Conservation (phyloP, 768 basidiomycete species). For the Boletus reticuloceps region DNA sequence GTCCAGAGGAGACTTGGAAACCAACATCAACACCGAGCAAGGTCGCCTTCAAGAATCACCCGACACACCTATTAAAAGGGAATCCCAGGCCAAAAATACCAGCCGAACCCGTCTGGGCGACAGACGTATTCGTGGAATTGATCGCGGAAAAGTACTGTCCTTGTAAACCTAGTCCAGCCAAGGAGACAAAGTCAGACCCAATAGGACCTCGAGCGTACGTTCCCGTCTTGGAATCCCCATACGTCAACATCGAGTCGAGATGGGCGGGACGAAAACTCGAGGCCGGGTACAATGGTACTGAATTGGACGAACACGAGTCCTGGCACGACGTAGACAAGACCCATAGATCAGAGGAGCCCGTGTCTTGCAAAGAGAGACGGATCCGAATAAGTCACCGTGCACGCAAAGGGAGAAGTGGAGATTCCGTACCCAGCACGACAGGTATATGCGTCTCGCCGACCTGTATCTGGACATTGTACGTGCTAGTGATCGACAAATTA, state of each 20-base stretch:
- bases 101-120: slow-evolving; percentile 51
- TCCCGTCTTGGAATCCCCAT: slow-evolving; percentile 71
- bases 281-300: slow-evolving; percentile 48
- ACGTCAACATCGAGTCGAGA: slow-evolving; percentile 49
- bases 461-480: slow-evolving; percentile 60
- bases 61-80: slow-evolving; percentile 60
- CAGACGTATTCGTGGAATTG: slow-evolving; percentile 64
- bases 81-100: slow-evolving; percentile 80
- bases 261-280: slow-evolving; percentile 45
- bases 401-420: background rate
- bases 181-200: slow-evolving; percentile 53
- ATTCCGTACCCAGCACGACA: slow-evolving; percentile 54
- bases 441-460: slow-evolving; percentile 53
- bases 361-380: slow-evolving; percentile 43
- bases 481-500: slow-evolving; percentile 35
- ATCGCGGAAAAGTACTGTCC: slow-evolving; percentile 66
- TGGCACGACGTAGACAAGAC: slow-evolving; percentile 58
- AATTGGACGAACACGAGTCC: slow-evolving; percentile 36
- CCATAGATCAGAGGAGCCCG: slow-evolving; percentile 80
- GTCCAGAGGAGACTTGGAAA: slow-evolving; percentile 46
- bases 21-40: background rate
- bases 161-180: slow-evolving; percentile 50
- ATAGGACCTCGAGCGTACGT: slow-evolving; percentile 66
- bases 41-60: background rate
- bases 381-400: background rate